Base-by-base conservation (phyloP, 2,329 filamentous ascomycete genomes). In the Geosmithia morbida region DNA sequence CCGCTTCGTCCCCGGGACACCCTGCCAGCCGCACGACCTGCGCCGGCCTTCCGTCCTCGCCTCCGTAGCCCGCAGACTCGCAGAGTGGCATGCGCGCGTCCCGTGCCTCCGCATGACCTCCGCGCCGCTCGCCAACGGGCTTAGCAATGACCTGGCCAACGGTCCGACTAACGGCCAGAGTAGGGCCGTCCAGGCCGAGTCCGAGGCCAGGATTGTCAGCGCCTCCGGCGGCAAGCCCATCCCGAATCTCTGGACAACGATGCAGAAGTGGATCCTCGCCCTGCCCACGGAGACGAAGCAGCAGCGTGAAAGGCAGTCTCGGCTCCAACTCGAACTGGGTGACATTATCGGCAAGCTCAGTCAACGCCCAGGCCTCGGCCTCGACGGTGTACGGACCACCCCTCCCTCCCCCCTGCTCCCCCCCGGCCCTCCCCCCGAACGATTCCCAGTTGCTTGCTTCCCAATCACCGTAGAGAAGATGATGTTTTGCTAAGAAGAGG, bases 191-290 rank as follows among this genome's bases (percentile, higher is more conserved):
- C 30, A 45, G 19, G 18, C 41, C 41, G 41, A 33, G 13, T 19
- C 10, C 13, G 22, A 47, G 16, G 29, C 16, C n/a, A 62, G 64
- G 44, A 70, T 75, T 50, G 66, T 70, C 51, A 64, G 65, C 50
- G 68, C 75, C 43, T 78, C 78, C 19, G 79, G 79, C 43, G 78
- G 78, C 51, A 87, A 83, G 59, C 81, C 81, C 5, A 72, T 78
- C n/a, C 86, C 88, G 17, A 96, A 94, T 61, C 69, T 94, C 48
- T 98, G 92, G 92, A 87, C 86, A 7, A 88, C 94, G 33, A 85
- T 96, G 75, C 87, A 94, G 62, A 94, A 89, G 66, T 98, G 92
- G 92, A 87, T 96, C 49, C 69, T 83, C 55, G 90, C 87, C 40
- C 71, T 98, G 52, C 89, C 92, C 13, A 79, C 73, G 46, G 71